phyloP scores from a whole-genome alignment of 2,329 filamentous ascomycete genomes.

The Cladophialophora exuberans region DNA sequence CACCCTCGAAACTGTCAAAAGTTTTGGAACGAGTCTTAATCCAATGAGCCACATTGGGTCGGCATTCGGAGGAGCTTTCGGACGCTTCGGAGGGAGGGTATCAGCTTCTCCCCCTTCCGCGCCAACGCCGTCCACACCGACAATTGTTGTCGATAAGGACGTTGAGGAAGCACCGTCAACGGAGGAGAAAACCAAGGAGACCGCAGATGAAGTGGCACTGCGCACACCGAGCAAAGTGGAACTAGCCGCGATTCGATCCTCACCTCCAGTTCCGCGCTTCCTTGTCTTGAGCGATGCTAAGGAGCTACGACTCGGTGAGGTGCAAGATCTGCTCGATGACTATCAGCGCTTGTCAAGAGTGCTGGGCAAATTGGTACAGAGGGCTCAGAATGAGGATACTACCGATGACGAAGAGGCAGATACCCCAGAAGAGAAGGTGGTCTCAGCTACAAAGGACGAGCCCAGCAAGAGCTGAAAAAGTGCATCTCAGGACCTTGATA shows the following conservation, averaged over 20 bases:
- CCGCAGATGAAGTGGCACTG: conserved; percentile 44
- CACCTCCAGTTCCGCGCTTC: conserved; percentile 72
- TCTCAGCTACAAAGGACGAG: background rate
- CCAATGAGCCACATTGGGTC: conserved; percentile 71
- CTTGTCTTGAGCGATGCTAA: conserved; percentile 71
- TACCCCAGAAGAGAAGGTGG: background rate
- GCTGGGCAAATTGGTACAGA: conserved; percentile 29
- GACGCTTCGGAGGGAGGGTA: conserved; percentile 42
- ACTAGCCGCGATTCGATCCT: conserved; percentile 25
- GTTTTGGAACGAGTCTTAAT: conserved; percentile 77
- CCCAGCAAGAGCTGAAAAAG: no score
- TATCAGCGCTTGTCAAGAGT: conserved; percentile 68
- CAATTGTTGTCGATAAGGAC: conserved; percentile 26
- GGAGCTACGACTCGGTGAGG: conserved; percentile 73
- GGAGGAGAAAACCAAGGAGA: conserved; percentile 62
- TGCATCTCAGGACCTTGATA: no score
- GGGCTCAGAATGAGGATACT: conserved; percentile 9
- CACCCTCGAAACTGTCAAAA: conserved; percentile 80
- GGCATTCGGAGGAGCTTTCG: conserved; percentile 69
- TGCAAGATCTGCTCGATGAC: conserved; percentile 71
- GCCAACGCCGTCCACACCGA: conserved; percentile 47
- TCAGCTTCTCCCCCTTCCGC: conserved; percentile 45
- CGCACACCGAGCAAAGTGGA: conserved; percentile 55
- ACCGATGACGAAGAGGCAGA: conserved; percentile 2
- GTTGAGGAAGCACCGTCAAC: background rate